A percentile compares a stretch with the other conserved stretches of the same genome.
phyloP scores from a whole-genome alignment of 306 rosid genomes.

The Clitoria ternatea region DNA sequence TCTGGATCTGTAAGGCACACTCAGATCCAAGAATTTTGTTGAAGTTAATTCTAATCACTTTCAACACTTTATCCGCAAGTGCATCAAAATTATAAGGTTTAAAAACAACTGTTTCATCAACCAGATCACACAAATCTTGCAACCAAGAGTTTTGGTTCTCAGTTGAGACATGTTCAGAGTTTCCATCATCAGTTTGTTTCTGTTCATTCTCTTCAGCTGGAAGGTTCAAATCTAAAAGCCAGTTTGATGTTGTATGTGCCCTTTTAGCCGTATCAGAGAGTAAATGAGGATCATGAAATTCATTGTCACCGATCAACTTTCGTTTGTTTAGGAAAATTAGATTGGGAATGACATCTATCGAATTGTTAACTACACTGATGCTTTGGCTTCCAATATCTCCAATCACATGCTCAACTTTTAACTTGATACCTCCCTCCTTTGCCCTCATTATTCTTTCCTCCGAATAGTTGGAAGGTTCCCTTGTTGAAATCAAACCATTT shows the following conservation, averaged over 20 bases:
- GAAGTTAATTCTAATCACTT: slow-evolving; percentile 50
- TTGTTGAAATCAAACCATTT: slow-evolving; percentile 11
- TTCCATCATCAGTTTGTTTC: slow-evolving; percentile 30
- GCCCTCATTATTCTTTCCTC: slow-evolving; percentile 63
- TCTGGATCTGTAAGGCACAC: slow-evolving; percentile 47
- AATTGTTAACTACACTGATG: slow-evolving; percentile 29
- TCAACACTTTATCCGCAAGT: slow-evolving; percentile 48
- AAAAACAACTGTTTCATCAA: slow-evolving; percentile 64
- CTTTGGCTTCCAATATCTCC: slow-evolving; percentile 39
- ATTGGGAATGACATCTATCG: slow-evolving; percentile 30
- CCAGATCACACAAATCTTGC: slow-evolving; percentile 49
- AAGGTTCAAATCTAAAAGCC: slow-evolving; percentile 76
- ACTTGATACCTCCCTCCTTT: slow-evolving; percentile 48
- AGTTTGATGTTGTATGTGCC: slow-evolving; percentile 50
- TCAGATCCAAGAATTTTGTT: slow-evolving; percentile 43
- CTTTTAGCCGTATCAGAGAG: slow-evolving; percentile 56
- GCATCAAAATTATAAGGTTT: slow-evolving; percentile 67
- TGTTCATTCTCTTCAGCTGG: slow-evolving; percentile 68
- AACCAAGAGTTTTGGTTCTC: slow-evolving; percentile 61
- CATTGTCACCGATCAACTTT: slow-evolving; percentile 47
- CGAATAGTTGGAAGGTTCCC: slow-evolving; percentile 41
- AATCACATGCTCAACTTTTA: slow-evolving; percentile 41
- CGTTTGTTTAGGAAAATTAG: slow-evolving; percentile 59
- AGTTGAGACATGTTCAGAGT: slow-evolving; percentile 36
- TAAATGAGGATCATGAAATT: slow-evolving; percentile 38